These are phyloP conservation scores for Colletotrichum trifolii DNA, from an alignment of 2,329 filamentous ascomycete species.

Conservation along the genomic window DNA sequence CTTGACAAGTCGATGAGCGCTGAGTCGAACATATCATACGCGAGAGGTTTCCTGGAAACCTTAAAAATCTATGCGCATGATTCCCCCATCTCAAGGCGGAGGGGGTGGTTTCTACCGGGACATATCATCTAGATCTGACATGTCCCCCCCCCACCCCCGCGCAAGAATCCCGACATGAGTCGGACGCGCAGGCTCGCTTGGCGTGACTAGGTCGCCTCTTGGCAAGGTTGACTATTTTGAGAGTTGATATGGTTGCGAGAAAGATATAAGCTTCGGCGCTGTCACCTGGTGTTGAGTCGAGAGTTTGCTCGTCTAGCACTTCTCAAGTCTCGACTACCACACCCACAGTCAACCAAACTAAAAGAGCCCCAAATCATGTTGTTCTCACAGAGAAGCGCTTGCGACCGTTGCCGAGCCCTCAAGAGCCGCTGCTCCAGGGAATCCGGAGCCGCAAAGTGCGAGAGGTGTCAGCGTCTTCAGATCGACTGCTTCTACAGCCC, in stretches of 20 bases:
- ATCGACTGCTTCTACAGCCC: slow-evolving; percentile 35
- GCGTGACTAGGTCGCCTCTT: slow-evolving; percentile 3
- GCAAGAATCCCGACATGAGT: slow-evolving; percentile 29
- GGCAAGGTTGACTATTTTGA: slow-evolving; percentile 18
- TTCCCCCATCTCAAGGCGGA: background rate
- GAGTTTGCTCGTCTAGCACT: background rate
- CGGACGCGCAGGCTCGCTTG: slow-evolving; percentile 13
- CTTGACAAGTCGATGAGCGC: slow-evolving; percentile 1
- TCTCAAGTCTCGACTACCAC: slow-evolving; percentile 1
- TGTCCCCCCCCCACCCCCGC: slow-evolving; percentile 11
- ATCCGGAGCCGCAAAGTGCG: slow-evolving; percentile 27
- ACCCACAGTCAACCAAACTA: background rate
- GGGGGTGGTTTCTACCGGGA: slow-evolving; percentile 23
- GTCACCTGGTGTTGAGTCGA: background rate
- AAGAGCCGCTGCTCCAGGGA: slow-evolving; percentile 34
- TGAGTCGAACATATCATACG: slow-evolving; percentile 33
- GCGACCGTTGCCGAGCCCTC: slow-evolving; percentile 34
- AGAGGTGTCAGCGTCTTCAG: slow-evolving; percentile 32
- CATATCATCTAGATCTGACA: slow-evolving; percentile 35
- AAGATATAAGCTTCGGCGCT: slow-evolving; percentile 27
- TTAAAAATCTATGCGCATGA: slow-evolving; percentile 34
- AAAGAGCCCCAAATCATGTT: slow-evolving; percentile 16
- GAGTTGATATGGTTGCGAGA: background rate
- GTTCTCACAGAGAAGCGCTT: slow-evolving; percentile 36
- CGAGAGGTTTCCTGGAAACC: slow-evolving; percentile 29